phyloP scores from a whole-genome alignment of 1,284 basidiomycete species.

The Neolentinus lepideus region DNA sequence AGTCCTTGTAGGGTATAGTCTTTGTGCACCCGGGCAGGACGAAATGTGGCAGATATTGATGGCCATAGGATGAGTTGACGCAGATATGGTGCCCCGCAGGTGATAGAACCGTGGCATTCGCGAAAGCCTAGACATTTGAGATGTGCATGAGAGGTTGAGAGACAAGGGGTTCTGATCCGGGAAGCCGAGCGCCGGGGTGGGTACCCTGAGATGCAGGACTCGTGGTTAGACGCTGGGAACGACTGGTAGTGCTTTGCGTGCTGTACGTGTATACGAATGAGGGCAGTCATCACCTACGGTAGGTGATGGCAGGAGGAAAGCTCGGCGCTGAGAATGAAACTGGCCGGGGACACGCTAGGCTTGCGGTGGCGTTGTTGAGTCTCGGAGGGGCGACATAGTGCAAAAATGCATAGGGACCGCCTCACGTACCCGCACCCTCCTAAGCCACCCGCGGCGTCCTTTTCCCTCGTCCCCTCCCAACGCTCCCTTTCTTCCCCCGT shows the following conservation, averaged over 20 bases:
- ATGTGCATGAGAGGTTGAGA: background rate
- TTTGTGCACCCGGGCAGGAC: too few relatives aligned
- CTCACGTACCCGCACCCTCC: conserved; percentile 8
- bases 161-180: background rate
- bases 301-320: background rate
- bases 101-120: too few relatives aligned
- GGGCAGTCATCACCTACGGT: background rate
- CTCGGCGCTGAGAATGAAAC: conserved; percentile 2
- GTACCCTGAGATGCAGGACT: background rate
- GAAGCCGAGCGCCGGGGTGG: background rate
- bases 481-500: conserved; percentile 14
- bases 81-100: too few relatives aligned
- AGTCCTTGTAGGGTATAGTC: too few relatives aligned
- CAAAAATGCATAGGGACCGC: conserved; percentile 3
- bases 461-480: conserved; percentile 10
- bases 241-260: background rate
- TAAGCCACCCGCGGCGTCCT: conserved; percentile 4
- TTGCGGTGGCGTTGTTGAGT: background rate
- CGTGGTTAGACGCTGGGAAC: background rate
- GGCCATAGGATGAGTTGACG: too few relatives aligned
- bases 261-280: background rate
- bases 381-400: background rate
- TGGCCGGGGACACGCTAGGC: background rate
- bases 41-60: too few relatives aligned
- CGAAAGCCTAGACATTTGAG: background rate